Conservation (phyloP, 768 basidiomycete genomes). For the Amanita muscaria region DNA sequence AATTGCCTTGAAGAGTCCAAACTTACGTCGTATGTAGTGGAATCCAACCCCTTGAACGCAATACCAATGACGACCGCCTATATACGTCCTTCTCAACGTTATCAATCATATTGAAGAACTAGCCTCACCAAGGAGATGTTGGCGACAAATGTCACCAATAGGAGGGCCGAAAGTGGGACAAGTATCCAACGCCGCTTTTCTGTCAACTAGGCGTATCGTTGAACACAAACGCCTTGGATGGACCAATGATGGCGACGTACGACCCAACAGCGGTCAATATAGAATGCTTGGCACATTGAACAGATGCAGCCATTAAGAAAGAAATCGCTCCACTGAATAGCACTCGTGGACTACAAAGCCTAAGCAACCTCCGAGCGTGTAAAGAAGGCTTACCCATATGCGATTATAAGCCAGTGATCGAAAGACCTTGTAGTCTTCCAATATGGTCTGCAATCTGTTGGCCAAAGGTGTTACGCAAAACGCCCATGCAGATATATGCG, state of each 20-base stretch:
- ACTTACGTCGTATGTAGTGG: constrained; percentile 19
- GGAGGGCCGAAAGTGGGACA: constrained; percentile 24
- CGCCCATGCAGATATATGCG: not conserved
- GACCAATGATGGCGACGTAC: constrained; percentile 17
- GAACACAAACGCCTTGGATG: not conserved
- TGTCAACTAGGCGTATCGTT: constrained; percentile 27
- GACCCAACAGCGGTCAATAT: constrained; percentile 45
- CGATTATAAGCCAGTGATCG: constrained; percentile 22
- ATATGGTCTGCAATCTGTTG: constrained; percentile 28
- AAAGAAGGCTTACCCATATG: constrained; percentile 24
- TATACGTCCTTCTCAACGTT: constrained; percentile 5
- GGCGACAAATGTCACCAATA: constrained; percentile 26
- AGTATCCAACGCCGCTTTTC: constrained; percentile 29
- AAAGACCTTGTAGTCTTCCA: constrained; percentile 37
- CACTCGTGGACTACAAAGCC: constrained; percentile 26
- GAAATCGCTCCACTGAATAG: constrained; percentile 35
- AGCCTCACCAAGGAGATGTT: constrained; percentile 31
- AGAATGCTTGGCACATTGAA: constrained; percentile 38
- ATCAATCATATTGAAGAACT: not conserved
- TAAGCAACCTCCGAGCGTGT: not conserved
- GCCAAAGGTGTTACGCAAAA: not conserved
- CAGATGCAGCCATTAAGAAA: constrained; percentile 41
- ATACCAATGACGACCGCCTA: constrained; percentile 24
- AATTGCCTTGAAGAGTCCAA: not conserved
- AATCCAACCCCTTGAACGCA: constrained; percentile 16